A percentile compares a stretch with the other conserved stretches of the same genome.
These are phyloP conservation scores for Hericium coralloides DNA, from an alignment of 768 basidiomycete species.

Conservation along the genomic window DNA sequence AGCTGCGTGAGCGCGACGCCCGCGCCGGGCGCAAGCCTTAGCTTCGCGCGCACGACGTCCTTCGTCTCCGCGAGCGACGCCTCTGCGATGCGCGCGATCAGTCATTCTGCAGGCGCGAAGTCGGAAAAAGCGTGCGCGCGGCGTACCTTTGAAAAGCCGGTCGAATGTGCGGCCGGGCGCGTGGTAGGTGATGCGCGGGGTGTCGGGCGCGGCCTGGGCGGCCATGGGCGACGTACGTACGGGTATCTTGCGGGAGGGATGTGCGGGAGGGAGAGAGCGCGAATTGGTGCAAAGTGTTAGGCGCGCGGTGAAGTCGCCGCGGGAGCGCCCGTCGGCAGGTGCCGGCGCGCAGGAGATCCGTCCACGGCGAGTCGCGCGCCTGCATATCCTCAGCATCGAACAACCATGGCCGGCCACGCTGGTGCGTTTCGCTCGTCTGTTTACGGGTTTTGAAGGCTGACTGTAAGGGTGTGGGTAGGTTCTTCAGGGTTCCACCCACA, in stretches of 20 bases:
- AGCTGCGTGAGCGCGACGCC: constrained; percentile 39
- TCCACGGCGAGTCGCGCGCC: not conserved
- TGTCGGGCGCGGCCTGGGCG: not conserved
- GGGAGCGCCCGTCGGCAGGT: not conserved
- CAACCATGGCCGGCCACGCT: constrained; percentile 9
- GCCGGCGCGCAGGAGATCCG: not conserved
- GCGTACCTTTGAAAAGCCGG: constrained; percentile 40
- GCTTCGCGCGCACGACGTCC: constrained; percentile 50
- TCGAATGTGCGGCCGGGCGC: constrained; percentile 33
- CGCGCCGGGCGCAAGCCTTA: constrained; percentile 35
- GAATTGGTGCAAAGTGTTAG: not conserved
- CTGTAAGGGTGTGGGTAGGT: constrained; percentile 24
- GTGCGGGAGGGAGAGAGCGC: too few species aligned
- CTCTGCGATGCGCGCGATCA: constrained; percentile 31
- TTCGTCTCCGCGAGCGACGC: constrained; percentile 50
- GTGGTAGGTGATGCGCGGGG: constrained; percentile 8
- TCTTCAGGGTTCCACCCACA: constrained; percentile 80
- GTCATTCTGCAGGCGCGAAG: constrained; percentile 4
- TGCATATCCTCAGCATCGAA: not conserved
- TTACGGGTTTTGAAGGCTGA: not conserved
- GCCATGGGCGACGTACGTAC: too few species aligned
- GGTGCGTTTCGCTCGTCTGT: not conserved
- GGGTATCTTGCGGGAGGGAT: too few species aligned
- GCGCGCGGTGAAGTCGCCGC: not conserved
- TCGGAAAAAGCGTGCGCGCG: not conserved